Base-by-base conservation (phyloP, 2,329 filamentous ascomycete species). In the Sporothrix schenckii region DNA sequence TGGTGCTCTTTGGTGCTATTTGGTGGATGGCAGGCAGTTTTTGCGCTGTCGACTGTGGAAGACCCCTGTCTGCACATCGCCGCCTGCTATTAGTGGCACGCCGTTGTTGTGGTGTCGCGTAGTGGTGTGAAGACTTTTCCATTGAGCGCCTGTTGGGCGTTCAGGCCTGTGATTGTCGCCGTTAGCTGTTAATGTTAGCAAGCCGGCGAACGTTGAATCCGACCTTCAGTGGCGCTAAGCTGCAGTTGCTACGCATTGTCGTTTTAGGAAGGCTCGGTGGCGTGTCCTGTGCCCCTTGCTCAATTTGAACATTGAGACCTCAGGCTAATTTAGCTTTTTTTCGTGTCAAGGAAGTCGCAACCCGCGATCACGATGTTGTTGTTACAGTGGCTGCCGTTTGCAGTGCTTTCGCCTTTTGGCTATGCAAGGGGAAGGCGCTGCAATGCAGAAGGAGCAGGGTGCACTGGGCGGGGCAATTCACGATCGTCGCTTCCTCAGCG, bases 241-340 rank as follows among this genome's bases (percentile, higher is more conserved):
- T 11, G 19, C 41, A 30, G 49, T 34, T n/a, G 56, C 60, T 30
- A 49, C 21, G 60, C 24, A 39, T 53, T 53, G 49, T 54, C 49
- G 63, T 24, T 66, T 66, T 53, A n/a, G 63, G 63, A 53, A 53
- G 63, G 63, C 63, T 52, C 61, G 30, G 63, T 66, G 63, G 49
- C 49, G 63, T 53, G 30, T 60, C 14, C 56, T 60, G 39, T 4
- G 34, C 34, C 34, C 34, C 34, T 34, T 5, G 34, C 47, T n/a
- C 60, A 65, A 50, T n/a, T 41, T 41, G 61, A 39, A 27, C 21
- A 41, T 44, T 34, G n/a, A 21, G 34, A 14, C 13, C 41, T 13
- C n/a, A 24, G 60, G 41, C 60, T 47, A 49, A 47, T 49, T 30
- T 61, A 61, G 34, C 24, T 13, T 61, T 44, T 41, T 41, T 24